phyloP scores from a whole-genome alignment of 176 grass and related monocot genomes.

The Saccharum officinarum region DNA sequence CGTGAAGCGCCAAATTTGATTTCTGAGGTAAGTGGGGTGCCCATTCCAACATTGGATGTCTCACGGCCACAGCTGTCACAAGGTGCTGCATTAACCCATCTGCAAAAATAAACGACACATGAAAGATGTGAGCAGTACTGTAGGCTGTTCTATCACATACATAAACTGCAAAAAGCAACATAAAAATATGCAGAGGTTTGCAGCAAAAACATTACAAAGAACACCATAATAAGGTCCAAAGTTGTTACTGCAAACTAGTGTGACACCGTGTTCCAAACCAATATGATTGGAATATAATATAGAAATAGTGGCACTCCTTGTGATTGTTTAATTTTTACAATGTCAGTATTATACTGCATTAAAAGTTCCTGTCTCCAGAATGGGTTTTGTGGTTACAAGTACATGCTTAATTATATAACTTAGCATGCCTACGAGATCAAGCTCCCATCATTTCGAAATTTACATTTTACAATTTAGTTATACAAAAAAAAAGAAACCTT shows the following conservation, averaged over 20 bases:
- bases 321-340: slow-evolving; percentile 22
- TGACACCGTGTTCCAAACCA: not conserved
- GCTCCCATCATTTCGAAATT: not conserved
- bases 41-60: slow-evolving; percentile 78
- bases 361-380: slow-evolving; percentile 12
- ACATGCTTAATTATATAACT: not conserved
- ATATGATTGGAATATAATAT: not conserved
- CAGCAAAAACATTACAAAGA: slow-evolving; percentile 8
- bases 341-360: not conserved
- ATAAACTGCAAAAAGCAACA: not conserved
- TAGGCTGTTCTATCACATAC: not conserved
- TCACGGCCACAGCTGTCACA: slow-evolving; percentile 75
- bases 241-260: not conserved
- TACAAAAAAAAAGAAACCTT: not conserved
- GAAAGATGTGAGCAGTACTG: slow-evolving; percentile 16
- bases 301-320: not conserved
- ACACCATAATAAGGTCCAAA: slow-evolving; percentile 17
- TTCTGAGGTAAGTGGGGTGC: slow-evolving; percentile 64
- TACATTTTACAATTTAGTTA: not conserved
- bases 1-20: slow-evolving; percentile 72
- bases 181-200: not conserved
- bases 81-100: slow-evolving; percentile 88
- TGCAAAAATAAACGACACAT: slow-evolving; percentile 48
- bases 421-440: not conserved
- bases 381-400: not conserved